Base-by-base conservation (phyloP, 345 rosid genomes). In the Adansonia digitata region DNA sequence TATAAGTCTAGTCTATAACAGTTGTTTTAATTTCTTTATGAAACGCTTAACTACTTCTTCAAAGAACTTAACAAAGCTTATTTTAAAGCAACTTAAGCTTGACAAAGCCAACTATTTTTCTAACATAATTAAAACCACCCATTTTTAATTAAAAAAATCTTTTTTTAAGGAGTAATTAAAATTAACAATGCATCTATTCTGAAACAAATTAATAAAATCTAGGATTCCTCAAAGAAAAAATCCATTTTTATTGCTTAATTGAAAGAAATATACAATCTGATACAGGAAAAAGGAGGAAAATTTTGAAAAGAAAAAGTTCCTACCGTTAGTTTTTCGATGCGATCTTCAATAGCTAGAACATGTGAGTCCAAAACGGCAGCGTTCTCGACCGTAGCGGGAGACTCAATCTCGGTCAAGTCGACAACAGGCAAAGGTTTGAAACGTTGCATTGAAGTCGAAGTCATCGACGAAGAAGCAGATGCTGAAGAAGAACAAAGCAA, bases 401-500 rank as follows among this genome's bases (percentile, higher is more conserved):
- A 79, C 13, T 89, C 89, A 49, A 75, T 78, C 43, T 86, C 94
- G 34, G 80, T 81, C 48, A 92, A 81, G 84, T 96, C 99, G 76
- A 88, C 88, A 60, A 73, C 86, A 0, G 97, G 92, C 65, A 96
- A 80, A 18, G 94, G 94, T 75, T 86, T 88, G 75, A 96, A 96
- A 71, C 87, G 84, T 73, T 83, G 86, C 71, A 87, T 60, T 60
- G 93, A 26, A 70, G 86, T 27, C 20, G 84, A 72, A 49, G 42
- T 48, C 60, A 42, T 51, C 29, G 73, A 9, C 24, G 83, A 42
- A 64, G 91, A 24, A 63, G 82, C 46, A 2, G 81, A 59, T n/a
- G 83, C 31, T 26, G 84, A 80, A 29, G 85, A 59, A 27, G 94
- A 82, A 34, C 88, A 88, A 77, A 89, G 88, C 46, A 92, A 87